Evolutionary conservation across 2,329 filamentous ascomycete species (phyloP).

Genomic region (Cordyceps javanica): DNA sequence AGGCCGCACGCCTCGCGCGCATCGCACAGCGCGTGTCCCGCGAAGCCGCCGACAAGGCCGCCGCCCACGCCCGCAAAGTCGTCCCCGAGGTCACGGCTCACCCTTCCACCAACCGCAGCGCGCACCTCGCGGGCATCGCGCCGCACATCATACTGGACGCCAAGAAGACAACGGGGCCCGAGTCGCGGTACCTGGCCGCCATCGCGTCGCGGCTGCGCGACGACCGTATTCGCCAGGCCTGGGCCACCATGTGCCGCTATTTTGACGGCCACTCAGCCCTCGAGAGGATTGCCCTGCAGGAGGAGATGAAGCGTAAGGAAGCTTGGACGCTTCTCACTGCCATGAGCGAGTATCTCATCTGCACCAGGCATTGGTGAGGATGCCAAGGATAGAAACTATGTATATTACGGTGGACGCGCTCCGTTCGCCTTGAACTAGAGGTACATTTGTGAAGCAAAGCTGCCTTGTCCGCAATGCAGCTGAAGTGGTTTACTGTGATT

Average conservation of each 20-base stretch:
- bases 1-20: conserved; percentile 54
- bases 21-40: conserved; percentile 50
- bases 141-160: conserved; percentile 72
- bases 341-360: conserved; percentile 64
- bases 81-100: conserved; percentile 44
- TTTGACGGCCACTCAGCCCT: conserved; percentile 81
- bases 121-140: conserved; percentile 49
- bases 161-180: conserved; percentile 69
- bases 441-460: too few relatives aligned
- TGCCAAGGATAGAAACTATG: neutral
- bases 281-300: conserved; percentile 78
- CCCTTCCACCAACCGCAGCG: conserved; percentile 50
- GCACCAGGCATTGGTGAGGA: conserved; percentile 66
- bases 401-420: neutral
- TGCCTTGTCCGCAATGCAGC: too few relatives aligned
- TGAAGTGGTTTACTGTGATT: too few relatives aligned
- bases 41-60: conserved; percentile 50
- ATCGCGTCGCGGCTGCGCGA: conserved; percentile 50
- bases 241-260: conserved; percentile 73
- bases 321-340: conserved; percentile 59
- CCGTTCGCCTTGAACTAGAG: neutral
- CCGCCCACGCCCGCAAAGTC: conserved; percentile 46
- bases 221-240: conserved; percentile 56
- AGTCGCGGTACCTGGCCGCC: conserved; percentile 65
- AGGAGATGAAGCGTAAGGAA: conserved; percentile 81